Base-by-base conservation (phyloP, 1,284 basidiomycete species). In the Pseudomicrostroma phylloplanum region DNA sequence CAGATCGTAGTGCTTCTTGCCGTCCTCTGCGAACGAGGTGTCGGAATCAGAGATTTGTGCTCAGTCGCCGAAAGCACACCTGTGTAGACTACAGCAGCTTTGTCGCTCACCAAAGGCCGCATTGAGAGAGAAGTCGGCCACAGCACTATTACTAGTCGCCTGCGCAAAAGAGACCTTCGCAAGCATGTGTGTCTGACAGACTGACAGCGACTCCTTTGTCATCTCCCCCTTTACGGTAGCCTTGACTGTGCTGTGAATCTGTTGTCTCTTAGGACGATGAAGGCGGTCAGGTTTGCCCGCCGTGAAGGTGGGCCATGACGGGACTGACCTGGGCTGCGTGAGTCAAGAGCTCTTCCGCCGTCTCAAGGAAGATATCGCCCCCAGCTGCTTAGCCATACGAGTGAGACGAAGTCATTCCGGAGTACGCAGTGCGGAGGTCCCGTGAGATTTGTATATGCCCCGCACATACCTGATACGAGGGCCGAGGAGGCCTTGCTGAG, bases 271-370 rank as follows among this genome's bases (percentile, higher is more conserved):
- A 48, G 6, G 23, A 7, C 12, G 17, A 12, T 48, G 23, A 48
- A 23, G 46, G 46, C 46, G 12, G 46, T 48, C n/a, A 48, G 46
- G 46, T 48, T 48, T 7, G 46, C 12, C 46, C 12, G 23, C n/a
- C 12, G 46, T 48, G 17, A 11, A n/a, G 7, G 17, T n/a, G 12
- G 3, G 17, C n/a, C 46, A 7, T 11, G 17, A n/a, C 12, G 17
- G n/a, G 17, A n/a, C 46, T 48, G n/a, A 48, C 46, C 46, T 48
- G n/a, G 46, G 46, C 46, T 23, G 46, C 46, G 12, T 23, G n/a
- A 23, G n/a, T 48, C n/a, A 48, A 11, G 17, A 48, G 46, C 46
- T 48, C 46, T 7, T 48, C 46, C 7, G 46, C 46, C 17, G 17
- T 48, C 46, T 48, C 46, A 12, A n/a, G 46, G 12, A n/a, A n/a